phyloP scores from a whole-genome alignment of 2,329 filamentous ascomycete genomes.

The Colletotrichum scovillei region DNA sequence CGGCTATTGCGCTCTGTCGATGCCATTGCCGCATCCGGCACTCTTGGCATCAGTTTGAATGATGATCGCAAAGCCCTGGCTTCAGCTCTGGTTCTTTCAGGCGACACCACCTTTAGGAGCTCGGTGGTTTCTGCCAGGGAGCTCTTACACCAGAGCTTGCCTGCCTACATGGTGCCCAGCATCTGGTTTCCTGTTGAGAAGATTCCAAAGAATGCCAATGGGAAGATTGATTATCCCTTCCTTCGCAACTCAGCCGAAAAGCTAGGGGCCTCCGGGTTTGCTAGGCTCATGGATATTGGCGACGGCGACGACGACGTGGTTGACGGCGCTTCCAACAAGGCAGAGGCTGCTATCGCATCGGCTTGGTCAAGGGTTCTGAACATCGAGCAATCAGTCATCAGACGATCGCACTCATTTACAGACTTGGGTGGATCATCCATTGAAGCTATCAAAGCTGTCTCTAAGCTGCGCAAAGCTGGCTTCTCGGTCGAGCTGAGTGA shows the following conservation, averaged over 20 bases:
- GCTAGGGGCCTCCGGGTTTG: neutral
- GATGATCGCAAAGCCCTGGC: neutral
- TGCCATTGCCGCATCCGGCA: neutral
- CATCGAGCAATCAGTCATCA: slow-evolving; percentile 22
- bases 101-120: neutral
- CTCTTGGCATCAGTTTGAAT: neutral
- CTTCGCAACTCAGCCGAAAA: neutral
- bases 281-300: neutral
- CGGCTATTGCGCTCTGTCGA: slow-evolving; percentile 30
- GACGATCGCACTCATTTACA: slow-evolving; percentile 27
- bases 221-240: slow-evolving; percentile 37
- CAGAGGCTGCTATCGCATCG: slow-evolving; percentile 13
- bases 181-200: slow-evolving; percentile 38
- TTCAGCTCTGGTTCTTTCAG: neutral
- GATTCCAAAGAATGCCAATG: slow-evolving; percentile 40
- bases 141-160: slow-evolving; percentile 19
- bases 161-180: slow-evolving; percentile 41
- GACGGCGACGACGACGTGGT: neutral
- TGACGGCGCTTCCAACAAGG: neutral
- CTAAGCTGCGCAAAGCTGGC: slow-evolving; percentile 9
- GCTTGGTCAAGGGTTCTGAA: slow-evolving; percentile 34
- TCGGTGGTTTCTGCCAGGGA: neutral
- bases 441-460: slow-evolving; percentile 35
- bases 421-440: slow-evolving; percentile 38
- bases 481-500: neutral